Base-by-base conservation (phyloP, 176 grass and related monocot species). In the Aegilops sharonensis region DNA sequence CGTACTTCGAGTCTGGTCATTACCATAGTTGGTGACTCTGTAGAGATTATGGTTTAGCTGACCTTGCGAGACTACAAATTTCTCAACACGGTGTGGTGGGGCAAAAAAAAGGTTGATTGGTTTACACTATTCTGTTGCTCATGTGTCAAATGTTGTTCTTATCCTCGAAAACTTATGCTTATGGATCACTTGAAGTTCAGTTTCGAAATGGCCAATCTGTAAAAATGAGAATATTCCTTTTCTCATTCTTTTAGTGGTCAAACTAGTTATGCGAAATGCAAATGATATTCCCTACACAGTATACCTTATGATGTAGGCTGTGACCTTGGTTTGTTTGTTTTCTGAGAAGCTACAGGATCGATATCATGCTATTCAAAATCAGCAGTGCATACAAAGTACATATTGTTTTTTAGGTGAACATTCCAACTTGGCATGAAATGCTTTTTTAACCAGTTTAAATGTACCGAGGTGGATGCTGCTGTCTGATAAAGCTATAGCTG, bases 221-320 rank as follows among this genome's bases (percentile, higher is more conserved):
- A 63, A 59, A 75, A 67, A 32, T n/a, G 10, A 45, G 82, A 63
- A 24, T 43, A 21, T 0, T 54, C 42, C 23, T 63, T 63, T 45
- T 63, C 24, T 75, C 56, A 43, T 83, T 83, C n/a, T 75, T 84
- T 74, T 61, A 84, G 15, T 17, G 12, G 24, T 63, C 17, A 63
- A 40, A 20, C 40, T 62, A 25, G 17, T 84, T 31, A 48, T 12
- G 8, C 21, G 62, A 25, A 47, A 43, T 42, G 78, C 23, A 80
- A 66, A 81, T 47, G 9, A 81, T 80, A 65, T 81, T 20, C 25
- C 15, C 11, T 48, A 31, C 66, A 3, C 48, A 32, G 8, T 15
- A 35, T 50, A n/a, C 61, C 27, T 12, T 81, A 50, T 20, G 3
- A 67, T 30, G 1, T 45, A 70, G 40, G 11, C 45, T 24, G 7